Base-by-base conservation (phyloP, 139 green algal species). In the Monoraphidium neglectum region DNA sequence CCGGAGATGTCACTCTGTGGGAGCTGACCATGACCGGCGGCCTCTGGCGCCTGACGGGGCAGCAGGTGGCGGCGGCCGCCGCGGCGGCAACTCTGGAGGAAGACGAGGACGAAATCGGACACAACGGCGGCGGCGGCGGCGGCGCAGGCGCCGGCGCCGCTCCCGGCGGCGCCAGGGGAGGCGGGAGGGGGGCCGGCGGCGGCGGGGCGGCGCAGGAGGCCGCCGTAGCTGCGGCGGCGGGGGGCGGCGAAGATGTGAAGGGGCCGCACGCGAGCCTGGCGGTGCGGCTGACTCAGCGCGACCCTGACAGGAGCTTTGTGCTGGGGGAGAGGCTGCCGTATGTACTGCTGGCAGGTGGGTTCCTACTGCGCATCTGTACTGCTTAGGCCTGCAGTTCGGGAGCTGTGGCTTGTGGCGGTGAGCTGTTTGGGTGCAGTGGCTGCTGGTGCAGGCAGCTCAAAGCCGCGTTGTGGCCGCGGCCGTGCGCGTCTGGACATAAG, bases 301-400 rank as follows among this genome's bases (percentile, higher is more conserved):
- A 96, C 67, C 85, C 89, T 6, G 87, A 85, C 1, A 77, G 87
- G 37, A 77, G 63, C 13, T 94, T 94, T 70, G 77, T 92, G 75
- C 90, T 95, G 74, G 91, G 90, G n/a, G 88, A 96, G 80, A 76
- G 91, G 38, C 73, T 96, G 68, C 78, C 72, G 5, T 96, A 95
- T 33, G 87, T 96, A 57, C 84, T 96, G 80, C 82, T 95, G 73
- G 79, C 85, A 56, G 91, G 90, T 76, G 62, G 2, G 72, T 4
- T 10, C 4, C 51, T 47, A 69, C 21, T 32, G 30, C 18, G n/a
- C 5, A 30, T 5, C 4, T 8, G 10, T 46, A 8, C 10, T 63
- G 8, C 15, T 30, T 13, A 36, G 59, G 23, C 23, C 67, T 70
- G 75, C n/a, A n/a, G 66, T 69, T n/a, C 16, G n/a, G 51, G 21